Conservation (phyloP, 1,284 basidiomycete genomes). For the Agaricales sp. region DNA sequence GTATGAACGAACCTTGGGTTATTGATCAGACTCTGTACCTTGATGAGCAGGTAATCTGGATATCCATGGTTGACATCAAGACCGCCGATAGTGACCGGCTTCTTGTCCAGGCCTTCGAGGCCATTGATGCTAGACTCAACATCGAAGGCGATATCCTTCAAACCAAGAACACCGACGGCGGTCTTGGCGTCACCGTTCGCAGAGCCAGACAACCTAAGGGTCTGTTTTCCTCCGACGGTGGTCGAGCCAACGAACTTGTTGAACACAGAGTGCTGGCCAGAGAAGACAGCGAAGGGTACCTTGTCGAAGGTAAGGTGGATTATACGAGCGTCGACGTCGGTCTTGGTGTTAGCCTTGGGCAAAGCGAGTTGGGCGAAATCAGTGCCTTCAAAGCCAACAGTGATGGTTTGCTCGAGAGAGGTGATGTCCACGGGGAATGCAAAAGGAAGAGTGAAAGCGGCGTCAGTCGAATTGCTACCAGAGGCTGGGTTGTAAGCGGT, state of each 20-base stretch:
- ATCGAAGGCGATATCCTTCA: constrained; percentile 52
- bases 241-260: constrained; percentile 61
- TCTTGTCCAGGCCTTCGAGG: constrained; percentile 56
- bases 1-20: constrained; percentile 43
- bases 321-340: constrained; percentile 53
- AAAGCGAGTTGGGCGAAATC: constrained; percentile 56
- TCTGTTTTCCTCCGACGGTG: constrained; percentile 38
- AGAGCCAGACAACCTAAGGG: constrained; percentile 46
- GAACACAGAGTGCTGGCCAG: constrained; percentile 43
- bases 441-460: constrained; percentile 63
- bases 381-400: constrained; percentile 40
- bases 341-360: constrained; percentile 48
- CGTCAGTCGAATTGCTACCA: constrained; percentile 49
- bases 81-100: constrained; percentile 46
- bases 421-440: constrained; percentile 62
- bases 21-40: constrained; percentile 44
- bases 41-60: constrained; percentile 62
- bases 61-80: constrained; percentile 68
- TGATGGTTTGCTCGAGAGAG: constrained; percentile 53
- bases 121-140: constrained; percentile 56
- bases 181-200: constrained; percentile 58
- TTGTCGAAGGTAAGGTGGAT: constrained; percentile 54
- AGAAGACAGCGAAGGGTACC: constrained; percentile 51
- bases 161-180: constrained; percentile 59
- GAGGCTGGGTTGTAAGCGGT: constrained; percentile 50